Conservation (phyloP, 768 basidiomycete species). For the Artomyces pyxidatus region DNA sequence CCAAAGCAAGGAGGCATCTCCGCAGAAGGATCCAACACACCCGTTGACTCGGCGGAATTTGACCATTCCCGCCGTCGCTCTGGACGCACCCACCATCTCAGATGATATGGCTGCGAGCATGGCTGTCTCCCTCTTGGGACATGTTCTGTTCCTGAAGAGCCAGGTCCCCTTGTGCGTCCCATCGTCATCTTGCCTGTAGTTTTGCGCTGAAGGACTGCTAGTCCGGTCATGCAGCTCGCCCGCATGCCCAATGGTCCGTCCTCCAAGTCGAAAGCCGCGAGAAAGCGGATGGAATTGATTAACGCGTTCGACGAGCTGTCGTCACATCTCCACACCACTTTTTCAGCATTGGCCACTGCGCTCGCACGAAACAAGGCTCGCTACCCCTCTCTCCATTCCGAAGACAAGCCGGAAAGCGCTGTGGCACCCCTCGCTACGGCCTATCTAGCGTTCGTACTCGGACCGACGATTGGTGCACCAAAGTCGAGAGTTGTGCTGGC, state of each 20-base stretch:
- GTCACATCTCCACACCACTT: conserved; percentile 70
- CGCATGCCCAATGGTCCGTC: conserved; percentile 44
- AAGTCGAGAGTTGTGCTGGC: conserved; percentile 54
- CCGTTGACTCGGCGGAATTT: conserved; percentile 7
- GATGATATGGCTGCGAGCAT: conserved; percentile 57
- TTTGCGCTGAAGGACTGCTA: conserved; percentile 18
- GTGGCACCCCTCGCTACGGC: conserved; percentile 23
- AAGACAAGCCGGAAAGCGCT: not conserved
- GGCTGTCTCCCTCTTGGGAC: conserved; percentile 53
- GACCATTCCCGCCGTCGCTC: conserved; percentile 31
- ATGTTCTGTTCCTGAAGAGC: conserved; percentile 69
- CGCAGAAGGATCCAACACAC: too few species aligned
- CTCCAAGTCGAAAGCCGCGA: conserved; percentile 41
- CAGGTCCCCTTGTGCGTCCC: conserved; percentile 68
- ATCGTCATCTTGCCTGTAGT: not conserved
- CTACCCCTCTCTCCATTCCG: conserved; percentile 3
- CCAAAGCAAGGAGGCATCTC: not conserved
- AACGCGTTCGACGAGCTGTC: conserved; percentile 61
- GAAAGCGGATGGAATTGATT: conserved; percentile 54
- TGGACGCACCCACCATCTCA: conserved; percentile 46
- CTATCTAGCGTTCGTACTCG: conserved; percentile 57
- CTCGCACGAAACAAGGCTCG: conserved; percentile 31
- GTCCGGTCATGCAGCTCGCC: conserved; percentile 58
- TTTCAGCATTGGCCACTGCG: conserved; percentile 62
- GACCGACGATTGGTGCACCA: conserved; percentile 54